These are phyloP conservation scores for Penicillium cosmopolitanum DNA, from an alignment of 495 filamentous ascomycete species.

Conservation along the genomic window DNA sequence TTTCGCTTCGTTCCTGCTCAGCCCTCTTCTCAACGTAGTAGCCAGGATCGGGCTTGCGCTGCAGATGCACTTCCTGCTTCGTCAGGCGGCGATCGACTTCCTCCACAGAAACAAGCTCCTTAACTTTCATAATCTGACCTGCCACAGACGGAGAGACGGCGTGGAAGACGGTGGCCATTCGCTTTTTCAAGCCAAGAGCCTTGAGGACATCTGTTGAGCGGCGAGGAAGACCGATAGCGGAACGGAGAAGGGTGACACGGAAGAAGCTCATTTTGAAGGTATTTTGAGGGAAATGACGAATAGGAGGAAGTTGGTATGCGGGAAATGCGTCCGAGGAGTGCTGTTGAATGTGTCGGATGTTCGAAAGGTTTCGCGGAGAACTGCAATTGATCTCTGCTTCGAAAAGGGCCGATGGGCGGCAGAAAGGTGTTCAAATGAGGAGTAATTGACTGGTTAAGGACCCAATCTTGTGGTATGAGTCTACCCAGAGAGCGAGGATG, in stretches of 20 bases:
- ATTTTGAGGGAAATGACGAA: background rate
- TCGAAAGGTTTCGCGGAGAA: background rate
- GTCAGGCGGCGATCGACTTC: constrained; percentile 77
- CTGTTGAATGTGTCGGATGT: constrained; percentile 2
- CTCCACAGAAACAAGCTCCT: constrained; percentile 86
- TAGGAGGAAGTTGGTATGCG: background rate
- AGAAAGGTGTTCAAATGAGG: background rate
- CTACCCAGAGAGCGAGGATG: background rate
- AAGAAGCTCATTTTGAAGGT: constrained; percentile 78
- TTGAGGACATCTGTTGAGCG: constrained; percentile 81
- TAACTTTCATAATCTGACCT: constrained; percentile 96
- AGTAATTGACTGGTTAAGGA: background rate
- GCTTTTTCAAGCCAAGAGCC: constrained; percentile 86
- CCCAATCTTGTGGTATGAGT: background rate
- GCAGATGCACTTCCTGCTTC: constrained; percentile 70
- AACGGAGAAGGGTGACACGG: constrained; percentile 92
- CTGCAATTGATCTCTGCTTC: constrained; percentile 3
- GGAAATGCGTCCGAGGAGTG: background rate
- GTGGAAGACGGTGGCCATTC: constrained; percentile 89
- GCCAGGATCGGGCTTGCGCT: constrained; percentile 79
- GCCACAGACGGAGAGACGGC: constrained; percentile 81
- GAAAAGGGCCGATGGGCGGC: background rate
- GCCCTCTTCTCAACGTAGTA: constrained; percentile 78
- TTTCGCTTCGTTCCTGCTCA: constrained; percentile 35
- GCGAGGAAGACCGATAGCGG: constrained; percentile 86